Conservation (phyloP, 2,329 filamentous ascomycete genomes). For the Dactylellina haptotyla region DNA sequence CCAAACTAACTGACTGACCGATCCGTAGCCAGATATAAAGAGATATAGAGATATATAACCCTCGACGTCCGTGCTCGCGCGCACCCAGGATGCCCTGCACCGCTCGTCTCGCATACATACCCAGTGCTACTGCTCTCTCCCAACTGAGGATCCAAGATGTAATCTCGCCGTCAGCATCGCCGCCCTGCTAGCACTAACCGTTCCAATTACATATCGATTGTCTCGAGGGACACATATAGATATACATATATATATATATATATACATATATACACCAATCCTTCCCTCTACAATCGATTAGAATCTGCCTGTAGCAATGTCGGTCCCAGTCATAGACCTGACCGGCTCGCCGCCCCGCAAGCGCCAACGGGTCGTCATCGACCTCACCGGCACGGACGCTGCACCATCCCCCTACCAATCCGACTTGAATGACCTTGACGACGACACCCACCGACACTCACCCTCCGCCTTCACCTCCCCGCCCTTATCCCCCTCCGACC, state of each 20-base stretch:
- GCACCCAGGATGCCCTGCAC: neutral
- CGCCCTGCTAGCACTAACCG: too few relatives aligned
- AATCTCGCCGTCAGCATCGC: too few relatives aligned
- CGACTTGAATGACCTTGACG: neutral
- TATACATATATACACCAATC: too few relatives aligned
- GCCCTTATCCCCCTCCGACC: neutral
- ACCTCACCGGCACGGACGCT: neutral
- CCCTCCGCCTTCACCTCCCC: neutral
- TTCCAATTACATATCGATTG: too few relatives aligned
- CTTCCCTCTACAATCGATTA: neutral
- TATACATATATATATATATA: too few relatives aligned
- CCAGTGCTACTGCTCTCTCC: too few relatives aligned
- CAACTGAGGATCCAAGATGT: too few relatives aligned
- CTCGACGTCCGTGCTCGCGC: neutral
- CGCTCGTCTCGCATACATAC: too few relatives aligned
- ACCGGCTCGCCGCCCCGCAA: constrained; percentile 8
- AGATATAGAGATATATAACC: neutral
- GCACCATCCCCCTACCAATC: neutral
- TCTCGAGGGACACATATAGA: too few relatives aligned
- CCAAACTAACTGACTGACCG: too few relatives aligned
- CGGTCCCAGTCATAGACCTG: neutral
- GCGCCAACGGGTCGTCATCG: neutral
- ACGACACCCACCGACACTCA: neutral
- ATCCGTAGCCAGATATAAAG: too few relatives aligned
- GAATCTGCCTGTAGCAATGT: neutral